Evolutionary conservation across 305 asterid genomes (phyloP).

Genomic region (Solanum hybrid): DNA sequence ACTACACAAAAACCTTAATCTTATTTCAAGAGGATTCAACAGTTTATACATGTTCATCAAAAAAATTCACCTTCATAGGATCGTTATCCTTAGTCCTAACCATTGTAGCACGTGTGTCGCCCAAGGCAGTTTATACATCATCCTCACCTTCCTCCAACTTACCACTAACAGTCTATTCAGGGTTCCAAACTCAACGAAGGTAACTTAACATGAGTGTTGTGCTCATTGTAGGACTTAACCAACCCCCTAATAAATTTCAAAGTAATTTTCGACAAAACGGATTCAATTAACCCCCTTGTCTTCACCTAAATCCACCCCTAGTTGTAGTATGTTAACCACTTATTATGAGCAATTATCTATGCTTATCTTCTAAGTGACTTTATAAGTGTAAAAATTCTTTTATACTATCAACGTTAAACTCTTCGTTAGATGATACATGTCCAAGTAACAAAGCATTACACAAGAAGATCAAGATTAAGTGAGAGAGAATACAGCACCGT

Average conservation of each 20-base stretch:
- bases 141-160: not conserved
- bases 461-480: not conserved
- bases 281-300: not conserved
- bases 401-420: not conserved
- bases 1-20: not conserved
- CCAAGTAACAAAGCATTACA: not conserved
- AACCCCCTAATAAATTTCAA: not conserved
- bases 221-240: not conserved
- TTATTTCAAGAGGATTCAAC: not conserved
- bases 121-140: not conserved
- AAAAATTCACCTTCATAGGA: too few relatives aligned
- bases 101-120: not conserved
- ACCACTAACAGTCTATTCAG: fast-evolving
- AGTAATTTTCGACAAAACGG: not conserved
- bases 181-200: not conserved
- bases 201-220: not conserved
- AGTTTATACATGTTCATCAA: too few relatives aligned
- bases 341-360: not conserved
- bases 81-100: not conserved
- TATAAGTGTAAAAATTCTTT: not conserved
- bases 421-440: not conserved
- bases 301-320: not conserved
- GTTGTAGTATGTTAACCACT: not conserved
- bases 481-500: slow-evolving; percentile 33
- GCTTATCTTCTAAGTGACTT: not conserved